Evolutionary conservation across 441 rosid genomes (phyloP), one percentile per base, ranked within the genome.

Genomic region (Pelargonium citronellum): DNA sequence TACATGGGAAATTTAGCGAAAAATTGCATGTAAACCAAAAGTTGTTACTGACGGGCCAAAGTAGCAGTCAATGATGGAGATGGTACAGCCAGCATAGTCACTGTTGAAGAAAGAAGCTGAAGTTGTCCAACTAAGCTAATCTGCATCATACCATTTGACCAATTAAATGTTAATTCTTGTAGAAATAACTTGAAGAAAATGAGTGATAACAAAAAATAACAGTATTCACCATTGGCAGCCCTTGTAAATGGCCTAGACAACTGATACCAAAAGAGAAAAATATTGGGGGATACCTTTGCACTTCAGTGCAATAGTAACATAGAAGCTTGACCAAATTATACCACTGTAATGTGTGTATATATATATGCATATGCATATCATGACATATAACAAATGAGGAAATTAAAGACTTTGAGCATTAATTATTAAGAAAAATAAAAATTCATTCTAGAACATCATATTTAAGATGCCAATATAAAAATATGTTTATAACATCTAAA

Each of bases 41-140:
- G 70, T 72, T 67, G 88, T 78, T 75, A 88, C 97, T 87, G 72
- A 95, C 97, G 87, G 64, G 98, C 95, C 83, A 95, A 80, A 75
- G 96, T 90, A 78, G 99, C 98, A 41, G 91, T 92, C 79, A 91
- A 78, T 44, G 99, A 95, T 67, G 99, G 97, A 72, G 92, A 82
- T 71, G 99, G 97, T 41, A 95, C 95, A 71, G 97, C 96, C 81
- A 95, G 84, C 86, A 91, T 91, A 55, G 96, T 87, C 75, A 92
- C 87, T 1, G 93, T 82, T 60, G 99, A 92, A 75, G 99, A 95
- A 80, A 92, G 97, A 79, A 95, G 89, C 84, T 95, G 99, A 72
- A 90, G 92, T 80, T 91, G 96, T 68, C 97, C 92, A 80, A 79
- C 83, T 75, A 95, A 81, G 79, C 82, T 80, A 79, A 92, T 79